Percentiles rank a stretch among this genome's conserved stretches.
Conservation (phyloP, 2,329 filamentous ascomycete species). For the Hymenoscyphus albidus region DNA sequence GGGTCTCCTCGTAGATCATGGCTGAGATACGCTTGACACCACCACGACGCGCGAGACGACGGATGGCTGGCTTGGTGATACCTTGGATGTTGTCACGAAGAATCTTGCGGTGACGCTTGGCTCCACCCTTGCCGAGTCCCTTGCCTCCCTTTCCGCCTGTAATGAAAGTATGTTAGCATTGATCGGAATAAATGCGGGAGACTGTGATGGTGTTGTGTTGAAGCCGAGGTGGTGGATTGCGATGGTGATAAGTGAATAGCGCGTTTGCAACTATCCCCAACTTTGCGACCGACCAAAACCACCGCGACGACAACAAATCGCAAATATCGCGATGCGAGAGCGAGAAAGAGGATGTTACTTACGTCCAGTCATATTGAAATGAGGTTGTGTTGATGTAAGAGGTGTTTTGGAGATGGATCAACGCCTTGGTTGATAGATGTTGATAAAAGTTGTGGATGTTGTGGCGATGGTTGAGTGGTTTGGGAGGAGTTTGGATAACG, state of each 20-base stretch:
- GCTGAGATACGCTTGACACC: conserved; percentile 99
- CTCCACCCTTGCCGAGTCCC: conserved; percentile 96
- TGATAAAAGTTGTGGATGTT: conserved; percentile 16
- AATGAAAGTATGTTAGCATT: conserved; percentile 43
- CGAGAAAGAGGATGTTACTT: conserved; percentile 43
- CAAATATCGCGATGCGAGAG: conserved; percentile 16
- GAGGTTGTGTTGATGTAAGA: conserved; percentile 26
- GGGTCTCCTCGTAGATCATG: conserved; percentile 57
- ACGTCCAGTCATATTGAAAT: conserved; percentile 68
- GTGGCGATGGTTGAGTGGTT: conserved; percentile 9
- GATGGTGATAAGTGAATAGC: conserved; percentile 23
- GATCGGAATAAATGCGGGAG: conserved; percentile 15
- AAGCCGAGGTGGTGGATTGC: conserved; percentile 14
- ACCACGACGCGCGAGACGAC: conserved; percentile 97
- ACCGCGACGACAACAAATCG: conserved; percentile 21
- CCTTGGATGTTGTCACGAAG: conserved; percentile 99
- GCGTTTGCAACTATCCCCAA: conserved; percentile 25
- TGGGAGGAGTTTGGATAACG: conserved; percentile 5
- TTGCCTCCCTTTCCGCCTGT: conserved; percentile 66
- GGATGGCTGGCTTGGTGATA: conserved; percentile 97
- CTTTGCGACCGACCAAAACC: conserved; percentile 27
- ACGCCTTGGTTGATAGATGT: conserved; percentile 26
- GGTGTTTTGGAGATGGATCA: conserved; percentile 36
- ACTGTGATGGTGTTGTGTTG: conserved; percentile 15
- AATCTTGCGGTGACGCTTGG: conserved; percentile 99